These are phyloP conservation scores for Pestalotiopsis sp. DNA, from an alignment of 2,329 filamentous ascomycete genomes.

Conservation along the genomic window DNA sequence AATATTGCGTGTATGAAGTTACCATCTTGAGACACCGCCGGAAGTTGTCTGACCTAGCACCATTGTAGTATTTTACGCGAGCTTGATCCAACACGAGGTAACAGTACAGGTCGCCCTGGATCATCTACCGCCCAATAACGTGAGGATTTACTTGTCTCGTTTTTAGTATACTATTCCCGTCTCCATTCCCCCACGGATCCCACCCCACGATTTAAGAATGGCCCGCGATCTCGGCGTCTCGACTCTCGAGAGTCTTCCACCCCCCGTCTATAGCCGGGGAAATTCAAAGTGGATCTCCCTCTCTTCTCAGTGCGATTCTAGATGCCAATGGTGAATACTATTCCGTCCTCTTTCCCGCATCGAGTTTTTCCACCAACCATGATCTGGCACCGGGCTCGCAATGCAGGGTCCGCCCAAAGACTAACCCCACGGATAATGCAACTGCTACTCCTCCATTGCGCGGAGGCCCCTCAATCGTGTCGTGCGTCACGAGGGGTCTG, in stretches of 20 bases:
- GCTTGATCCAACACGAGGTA: too few species aligned
- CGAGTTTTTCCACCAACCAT: slow-evolving; percentile 12
- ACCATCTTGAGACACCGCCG: too few species aligned
- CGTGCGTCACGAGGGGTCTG: background rate
- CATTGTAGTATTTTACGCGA: too few species aligned
- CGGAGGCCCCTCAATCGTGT: slow-evolving; percentile 1
- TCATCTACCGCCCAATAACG: too few species aligned
- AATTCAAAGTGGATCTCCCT: background rate
- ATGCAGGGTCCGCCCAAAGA: slow-evolving; percentile 4
- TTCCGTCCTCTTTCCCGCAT: slow-evolving; percentile 5
- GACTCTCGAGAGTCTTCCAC: background rate
- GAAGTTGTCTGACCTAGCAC: too few species aligned
- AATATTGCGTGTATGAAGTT: background rate
- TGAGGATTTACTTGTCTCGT: too few species aligned
- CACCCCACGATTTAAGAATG: background rate
- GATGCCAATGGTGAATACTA: background rate
- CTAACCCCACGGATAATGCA: slow-evolving; percentile 10
- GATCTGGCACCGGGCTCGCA: background rate
- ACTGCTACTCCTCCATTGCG: background rate
- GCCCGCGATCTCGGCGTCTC: background rate
- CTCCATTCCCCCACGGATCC: too few species aligned
- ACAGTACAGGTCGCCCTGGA: too few species aligned
- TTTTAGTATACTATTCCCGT: too few species aligned
- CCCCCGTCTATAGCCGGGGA: background rate
- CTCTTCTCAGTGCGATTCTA: background rate